Evolutionary conservation across 345 rosid species (phyloP).

Genomic region (Noccaea caerulescens): DNA sequence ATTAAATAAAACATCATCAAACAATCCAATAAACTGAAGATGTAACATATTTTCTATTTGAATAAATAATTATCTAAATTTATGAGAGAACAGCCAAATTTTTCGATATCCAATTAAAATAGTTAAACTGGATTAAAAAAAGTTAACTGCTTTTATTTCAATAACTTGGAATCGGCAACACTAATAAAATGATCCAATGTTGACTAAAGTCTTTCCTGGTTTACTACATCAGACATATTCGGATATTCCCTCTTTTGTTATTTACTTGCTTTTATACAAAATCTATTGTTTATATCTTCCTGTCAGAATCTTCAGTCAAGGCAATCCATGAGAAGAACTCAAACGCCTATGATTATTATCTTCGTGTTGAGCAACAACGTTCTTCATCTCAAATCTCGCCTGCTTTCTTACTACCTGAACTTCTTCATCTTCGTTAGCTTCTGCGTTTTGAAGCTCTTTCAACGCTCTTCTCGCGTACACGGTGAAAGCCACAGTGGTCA

Average conservation of each 20-base stretch:
- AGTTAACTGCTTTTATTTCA: slow-evolving; percentile 12
- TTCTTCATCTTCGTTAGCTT: slow-evolving; percentile 41
- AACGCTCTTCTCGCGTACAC: slow-evolving; percentile 66
- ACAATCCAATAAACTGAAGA: no score
- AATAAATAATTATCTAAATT: no score
- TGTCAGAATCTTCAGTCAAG: slow-evolving; percentile 1
- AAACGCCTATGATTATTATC: slow-evolving; percentile 41
- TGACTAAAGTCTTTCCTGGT: slow-evolving; percentile 27
- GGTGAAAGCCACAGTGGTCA: slow-evolving; percentile 68
- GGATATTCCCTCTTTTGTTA: slow-evolving; percentile 22
- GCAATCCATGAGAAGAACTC: slow-evolving; percentile 26
- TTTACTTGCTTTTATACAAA: slow-evolving; percentile 40
- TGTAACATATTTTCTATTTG: no score
- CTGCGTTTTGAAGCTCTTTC: slow-evolving; percentile 56
- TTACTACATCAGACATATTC: slow-evolving; percentile 30
- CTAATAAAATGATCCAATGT: slow-evolving; percentile 28
- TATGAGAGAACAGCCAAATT: no score
- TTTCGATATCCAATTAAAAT: no score
- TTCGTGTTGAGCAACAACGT: slow-evolving; percentile 43
- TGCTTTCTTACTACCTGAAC: slow-evolving; percentile 28
- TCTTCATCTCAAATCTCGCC: slow-evolving; percentile 54
- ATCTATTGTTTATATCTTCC: slow-evolving; percentile 8
- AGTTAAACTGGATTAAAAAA: not conserved
- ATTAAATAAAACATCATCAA: no score
- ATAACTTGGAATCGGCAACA: slow-evolving; percentile 23